Percentiles rank a stretch among this genome's conserved stretches.
phyloP scores from a whole-genome alignment of 2,329 filamentous ascomycete genomes.

The Cladophialophora carrionii region DNA sequence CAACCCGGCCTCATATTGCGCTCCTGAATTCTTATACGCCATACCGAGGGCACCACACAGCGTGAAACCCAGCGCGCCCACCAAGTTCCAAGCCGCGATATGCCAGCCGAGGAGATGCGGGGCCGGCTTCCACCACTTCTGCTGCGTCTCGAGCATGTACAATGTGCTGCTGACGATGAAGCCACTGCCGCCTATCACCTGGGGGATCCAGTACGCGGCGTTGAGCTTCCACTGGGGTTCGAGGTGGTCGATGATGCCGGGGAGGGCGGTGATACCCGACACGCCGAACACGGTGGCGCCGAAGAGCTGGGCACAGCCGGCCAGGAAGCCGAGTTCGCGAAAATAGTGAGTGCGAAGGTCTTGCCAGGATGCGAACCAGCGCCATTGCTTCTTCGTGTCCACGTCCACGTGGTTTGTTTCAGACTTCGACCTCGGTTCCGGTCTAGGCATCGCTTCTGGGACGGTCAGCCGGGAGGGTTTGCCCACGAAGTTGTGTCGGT shows the following conservation, averaged over 20 bases:
- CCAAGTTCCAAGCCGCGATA: conserved; percentile 67
- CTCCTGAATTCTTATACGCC: conserved; percentile 47
- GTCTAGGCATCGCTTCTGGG: not conserved
- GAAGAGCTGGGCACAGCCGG: conserved; percentile 59
- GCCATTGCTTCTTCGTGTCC: conserved; percentile 49
- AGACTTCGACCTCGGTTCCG: not conserved
- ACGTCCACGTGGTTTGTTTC: not conserved
- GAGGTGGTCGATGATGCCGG: conserved; percentile 58
- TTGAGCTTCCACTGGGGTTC: conserved; percentile 49
- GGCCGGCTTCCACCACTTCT: conserved; percentile 65
- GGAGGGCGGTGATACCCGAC: conserved; percentile 63
- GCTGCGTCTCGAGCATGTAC: conserved; percentile 70
- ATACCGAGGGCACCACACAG: conserved; percentile 62
- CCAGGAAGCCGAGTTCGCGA: conserved; percentile 65
- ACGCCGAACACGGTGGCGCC: conserved; percentile 69
- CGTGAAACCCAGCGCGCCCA: conserved; percentile 67
- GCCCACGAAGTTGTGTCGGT: conserved; percentile 44
- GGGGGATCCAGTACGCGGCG: conserved; percentile 64
- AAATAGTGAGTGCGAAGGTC: conserved; percentile 65
- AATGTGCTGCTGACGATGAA: conserved; percentile 63
- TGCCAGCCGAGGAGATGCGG: conserved; percentile 65
- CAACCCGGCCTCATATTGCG: conserved; percentile 54
- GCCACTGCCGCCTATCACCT: conserved; percentile 64
- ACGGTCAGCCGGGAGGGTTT: conserved; percentile 34
- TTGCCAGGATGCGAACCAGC: conserved; percentile 62